Conservation (phyloP, 495 filamentous ascomycete species). For the Talaromyces thailandensis region DNA sequence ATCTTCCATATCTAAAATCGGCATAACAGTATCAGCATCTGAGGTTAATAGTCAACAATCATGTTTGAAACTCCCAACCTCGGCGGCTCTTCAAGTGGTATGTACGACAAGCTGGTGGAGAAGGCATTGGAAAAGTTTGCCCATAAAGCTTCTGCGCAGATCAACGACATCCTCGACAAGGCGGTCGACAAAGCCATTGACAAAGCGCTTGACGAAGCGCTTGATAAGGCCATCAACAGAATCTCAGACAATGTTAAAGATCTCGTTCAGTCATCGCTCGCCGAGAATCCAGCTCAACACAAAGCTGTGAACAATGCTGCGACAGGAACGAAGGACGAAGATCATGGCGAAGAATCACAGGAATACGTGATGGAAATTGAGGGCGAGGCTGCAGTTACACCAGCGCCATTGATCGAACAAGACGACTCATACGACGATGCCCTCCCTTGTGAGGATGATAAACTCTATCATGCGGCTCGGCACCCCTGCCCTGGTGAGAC, state of each 20-base stretch:
- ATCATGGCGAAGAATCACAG: not conserved
- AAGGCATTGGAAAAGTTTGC: not conserved
- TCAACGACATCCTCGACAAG: not conserved
- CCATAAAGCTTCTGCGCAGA: not conserved
- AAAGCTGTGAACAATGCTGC: not conserved
- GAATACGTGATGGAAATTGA: not conserved
- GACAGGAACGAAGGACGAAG: not conserved
- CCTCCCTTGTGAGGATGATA: too few relatives aligned
- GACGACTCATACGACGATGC: not conserved
- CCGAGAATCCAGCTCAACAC: not conserved
- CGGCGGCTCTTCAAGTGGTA: not conserved
- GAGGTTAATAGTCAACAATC: not conserved
- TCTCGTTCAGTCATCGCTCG: not conserved
- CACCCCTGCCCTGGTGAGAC: too few relatives aligned
- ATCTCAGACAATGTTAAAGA: not conserved
- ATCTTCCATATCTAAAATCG: too few relatives aligned
- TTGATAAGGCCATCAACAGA: too few relatives aligned
- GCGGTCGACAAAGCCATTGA: too few relatives aligned
- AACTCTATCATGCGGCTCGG: too few relatives aligned
- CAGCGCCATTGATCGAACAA: not conserved
- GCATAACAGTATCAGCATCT: not conserved
- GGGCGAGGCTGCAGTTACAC: not conserved
- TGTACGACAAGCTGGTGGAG: not conserved
- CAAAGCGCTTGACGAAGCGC: too few relatives aligned
- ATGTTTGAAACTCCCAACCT: not conserved